Base-by-base conservation (phyloP, 352 stramenopile species). In the Globisporangium radiosum region DNA sequence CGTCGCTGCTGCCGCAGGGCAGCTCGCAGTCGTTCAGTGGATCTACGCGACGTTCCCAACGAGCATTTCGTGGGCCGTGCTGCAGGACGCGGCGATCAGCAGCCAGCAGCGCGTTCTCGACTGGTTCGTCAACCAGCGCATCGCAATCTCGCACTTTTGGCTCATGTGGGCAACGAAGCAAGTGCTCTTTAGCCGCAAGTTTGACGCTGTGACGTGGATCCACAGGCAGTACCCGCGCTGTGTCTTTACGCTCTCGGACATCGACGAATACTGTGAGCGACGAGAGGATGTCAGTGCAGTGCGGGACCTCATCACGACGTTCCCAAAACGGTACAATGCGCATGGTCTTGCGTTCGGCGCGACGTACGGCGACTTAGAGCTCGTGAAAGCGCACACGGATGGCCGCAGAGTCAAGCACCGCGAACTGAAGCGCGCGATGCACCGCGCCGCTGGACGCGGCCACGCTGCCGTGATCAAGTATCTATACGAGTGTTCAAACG, bases 351-450 rank as follows among this genome's bases (percentile, higher is more conserved):
- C 9, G 19, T 51, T 58, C 49, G 53, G 53, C 25, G 53, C 49
- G 19, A 58, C 50, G 4, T 52, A 25, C 14, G 40, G 19, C 1
- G 42, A 58, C 14, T 40, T 58, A 13, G 53, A 39, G 42, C 25
- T 51, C 9, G 42, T 58, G 42, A 49, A 43, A 14, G 50, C 17
- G 36, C 53, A 51, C 25, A 25, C 53, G 42, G 40, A 14, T n/a
- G 19, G 53, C 7, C 37, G 38, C 6, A 19, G 25, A 7, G 40
- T 51, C 40, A 58, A 58, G 14, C 11, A 33, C 33, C 36, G 40
- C 39, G 53, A 51, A 14, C 40, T 58, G 39, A 58, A 58, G 42
- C 48, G 53, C 13, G 53, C 53, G 19, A 58, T 58, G 40, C 49
- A 33, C 7, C 25, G 48, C 11, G 40, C 53, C 11, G 53, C 53